Evolutionary conservation across 2,329 filamentous ascomycete genomes (phyloP), one percentile per base, ranked within the genome.

Genomic region (Colletotrichum destructivum): DNA sequence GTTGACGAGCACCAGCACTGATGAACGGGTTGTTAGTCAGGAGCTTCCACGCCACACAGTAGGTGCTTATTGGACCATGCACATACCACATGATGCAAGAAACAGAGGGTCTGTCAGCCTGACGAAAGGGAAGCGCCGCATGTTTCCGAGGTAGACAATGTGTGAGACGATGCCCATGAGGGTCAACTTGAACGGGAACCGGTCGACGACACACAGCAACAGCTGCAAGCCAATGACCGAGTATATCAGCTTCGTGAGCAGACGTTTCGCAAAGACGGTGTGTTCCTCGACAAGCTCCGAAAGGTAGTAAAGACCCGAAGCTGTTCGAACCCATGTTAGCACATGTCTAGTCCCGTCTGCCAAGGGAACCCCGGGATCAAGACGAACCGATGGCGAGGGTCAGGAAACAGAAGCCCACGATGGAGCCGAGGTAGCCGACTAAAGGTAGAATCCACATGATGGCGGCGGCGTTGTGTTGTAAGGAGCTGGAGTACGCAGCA

Each of bases 271-370:
- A 74, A 97, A 84, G 13, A 98, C 96, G 4, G 96, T 98, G 80
- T 99, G 96, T 82, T 99, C 96, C 84, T 99, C 96, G 73, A 99
- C 96, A 16, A 98, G 91, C 82, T 99, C 96, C 31, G 96, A 98
- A 65, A 99, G 92, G 82, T 99, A 99, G 85, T 99, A 99, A 35
- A 99, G 91, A 47, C 96, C 96, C n/a, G 95, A 98, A 49, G 96
- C 96, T 94, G 78, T 59, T 12, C 47, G 47, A 38, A 31, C 11
- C 18, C 40, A 42, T 47, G 49, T 69, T 56, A 73, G 52, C n/a
- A 21, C n/a, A 8, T 0, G 26, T 26, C 2, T 13, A 35, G 26
- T 23, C 26, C 3, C 15, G 16, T 5, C 5, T 56, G 38, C 62
- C 62, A 54, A 67, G 54, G 65, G 66, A 74, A 70, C 66, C 42